Evolutionary conservation across 2,329 filamentous ascomycete genomes (phyloP).

Genomic region (Aspergillus novoparasiticus): DNA sequence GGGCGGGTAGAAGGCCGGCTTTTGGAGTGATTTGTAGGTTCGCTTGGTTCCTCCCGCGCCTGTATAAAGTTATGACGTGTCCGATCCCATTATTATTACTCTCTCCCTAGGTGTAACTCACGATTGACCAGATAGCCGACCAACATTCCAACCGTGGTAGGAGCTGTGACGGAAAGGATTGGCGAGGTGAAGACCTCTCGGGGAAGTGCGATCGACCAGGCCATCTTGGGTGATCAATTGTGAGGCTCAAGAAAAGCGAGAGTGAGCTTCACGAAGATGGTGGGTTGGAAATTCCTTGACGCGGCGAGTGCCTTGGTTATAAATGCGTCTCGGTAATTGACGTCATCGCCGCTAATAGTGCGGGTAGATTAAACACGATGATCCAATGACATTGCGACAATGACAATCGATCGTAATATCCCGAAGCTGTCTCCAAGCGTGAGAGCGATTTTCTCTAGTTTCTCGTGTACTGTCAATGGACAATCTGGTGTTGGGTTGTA

Average conservation of each 20-base stretch:
- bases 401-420: background rate
- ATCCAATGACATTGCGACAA: background rate
- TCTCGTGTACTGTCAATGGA: background rate
- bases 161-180: conserved; percentile 31
- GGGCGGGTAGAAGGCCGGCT: conserved; percentile 58
- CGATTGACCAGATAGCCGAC: conserved; percentile 36
- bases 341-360: background rate
- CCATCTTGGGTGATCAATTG: conserved; percentile 20
- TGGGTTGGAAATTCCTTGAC: background rate
- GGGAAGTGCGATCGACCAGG: conserved; percentile 34
- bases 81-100: background rate
- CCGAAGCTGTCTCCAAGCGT: background rate
- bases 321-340: background rate
- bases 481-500: no score
- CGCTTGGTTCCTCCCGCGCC: conserved; percentile 34
- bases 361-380: background rate
- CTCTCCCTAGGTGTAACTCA: conserved; percentile 12
- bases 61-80: conserved; percentile 9
- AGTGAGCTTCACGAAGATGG: background rate
- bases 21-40: conserved; percentile 41
- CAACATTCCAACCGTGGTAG: conserved; percentile 27
- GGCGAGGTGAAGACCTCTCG: conserved; percentile 34
- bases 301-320: background rate
- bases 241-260: background rate
- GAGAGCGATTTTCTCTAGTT: background rate